Evolutionary conservation across 768 basidiomycete species (phyloP), one percentile per base, ranked within the genome.

Genomic region (Dioszegia aurantiaca): DNA sequence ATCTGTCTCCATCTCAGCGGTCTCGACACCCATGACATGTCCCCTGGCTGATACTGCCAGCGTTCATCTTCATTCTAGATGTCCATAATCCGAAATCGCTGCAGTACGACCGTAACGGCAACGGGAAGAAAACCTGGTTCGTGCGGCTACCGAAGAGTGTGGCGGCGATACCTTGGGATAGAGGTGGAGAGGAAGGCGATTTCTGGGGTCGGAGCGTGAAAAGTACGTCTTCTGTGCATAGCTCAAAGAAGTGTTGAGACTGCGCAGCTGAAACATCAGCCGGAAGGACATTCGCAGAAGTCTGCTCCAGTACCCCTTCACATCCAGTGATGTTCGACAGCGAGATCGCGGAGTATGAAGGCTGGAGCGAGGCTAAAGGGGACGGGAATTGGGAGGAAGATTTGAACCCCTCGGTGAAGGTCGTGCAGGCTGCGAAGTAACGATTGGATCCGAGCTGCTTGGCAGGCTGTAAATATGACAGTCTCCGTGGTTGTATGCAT

Each of bases 111-210:
- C 36, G 55, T 2, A 41, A 24, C 4, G 70, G 70, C 1, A 47
- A 52, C 10, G 31, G 47, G 9, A 72, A 72, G 55, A 65, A 63
- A 39, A 65, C 55, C 6, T 72, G 70, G 70, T 69, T 72, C 55
- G 51, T 72, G 36, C n/a, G 65, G 9, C 46, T 72, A n/a, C 70
- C 70, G 24, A 39, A 48, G 31, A 63, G 59, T 14, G 48, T 72
- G 4, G 60, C 67, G 12, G 61, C 37, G 17, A 65, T 67, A 40
- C 37, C 37, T 3, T 72, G 70, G 70, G 70, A 63, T 39, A 11
- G 40, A 27, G 68, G 63, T 0, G 70, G 70, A 0, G 70, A 72
- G 44, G 70, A 72, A 37, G 70, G 68, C 14, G 63, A 63, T 19
- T 45, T 55, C 24, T 69, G 52, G 52, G 68, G 68, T 19, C 44